These are phyloP conservation scores for Hypericum perforatum DNA, from an alignment of 345 rosid genomes.

Conservation along the genomic window DNA sequence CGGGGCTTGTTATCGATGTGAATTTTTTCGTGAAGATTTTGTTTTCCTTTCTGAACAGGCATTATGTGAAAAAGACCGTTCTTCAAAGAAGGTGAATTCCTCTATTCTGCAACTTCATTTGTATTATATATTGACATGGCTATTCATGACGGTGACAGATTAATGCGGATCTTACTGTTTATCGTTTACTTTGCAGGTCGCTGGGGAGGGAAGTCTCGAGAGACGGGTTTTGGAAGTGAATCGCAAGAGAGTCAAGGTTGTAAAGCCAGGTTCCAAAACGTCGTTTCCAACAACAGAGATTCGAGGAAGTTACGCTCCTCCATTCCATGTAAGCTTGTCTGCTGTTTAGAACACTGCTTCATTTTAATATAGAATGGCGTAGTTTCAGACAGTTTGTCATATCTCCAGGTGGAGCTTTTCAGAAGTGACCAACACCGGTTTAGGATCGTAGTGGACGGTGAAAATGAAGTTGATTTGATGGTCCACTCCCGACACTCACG, in stretches of 20 bases:
- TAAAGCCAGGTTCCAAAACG: constrained; percentile 92
- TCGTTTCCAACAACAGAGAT: constrained; percentile 78
- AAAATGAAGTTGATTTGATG: constrained; percentile 67
- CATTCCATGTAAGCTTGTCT: constrained; percentile 66
- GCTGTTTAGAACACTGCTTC: not conserved
- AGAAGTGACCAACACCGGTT: constrained; percentile 78
- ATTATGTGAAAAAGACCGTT: constrained; percentile 71
- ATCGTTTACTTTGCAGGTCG: constrained; percentile 34
- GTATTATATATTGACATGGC: not conserved
- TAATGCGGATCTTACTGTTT: not conserved
- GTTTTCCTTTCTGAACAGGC: constrained; percentile 36
- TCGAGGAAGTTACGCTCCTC: constrained; percentile 91
- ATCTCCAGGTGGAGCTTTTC: constrained; percentile 60
- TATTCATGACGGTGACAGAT: too few species aligned
- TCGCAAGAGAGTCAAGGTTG: constrained; percentile 79
- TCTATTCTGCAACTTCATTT: not conserved
- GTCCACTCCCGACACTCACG: constrained; percentile 76
- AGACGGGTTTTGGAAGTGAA: constrained; percentile 84
- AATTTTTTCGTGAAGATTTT: too few species aligned
- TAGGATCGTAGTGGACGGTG: constrained; percentile 80
- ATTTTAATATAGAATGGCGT: too few species aligned
- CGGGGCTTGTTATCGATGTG: too few species aligned
- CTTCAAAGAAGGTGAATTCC: constrained; percentile 58
- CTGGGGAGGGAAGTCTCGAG: constrained; percentile 73
- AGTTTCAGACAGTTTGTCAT: too few species aligned